Evolutionary conservation across 371 early-diverging fungal species (phyloP), one percentile per base, ranked within the genome.

Genomic region (Phascolomyces articulosus): DNA sequence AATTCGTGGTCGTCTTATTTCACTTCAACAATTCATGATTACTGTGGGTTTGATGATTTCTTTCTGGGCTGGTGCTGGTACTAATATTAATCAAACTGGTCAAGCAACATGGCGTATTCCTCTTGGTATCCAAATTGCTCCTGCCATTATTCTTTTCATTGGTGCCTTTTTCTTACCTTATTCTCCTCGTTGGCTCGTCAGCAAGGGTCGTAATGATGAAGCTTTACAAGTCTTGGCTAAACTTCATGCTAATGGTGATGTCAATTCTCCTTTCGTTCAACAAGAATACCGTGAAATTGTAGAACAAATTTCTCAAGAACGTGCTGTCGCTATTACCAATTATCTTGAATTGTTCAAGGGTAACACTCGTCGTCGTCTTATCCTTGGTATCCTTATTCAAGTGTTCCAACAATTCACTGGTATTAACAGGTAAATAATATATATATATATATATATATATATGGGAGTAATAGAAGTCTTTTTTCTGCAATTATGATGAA

Each of bases 211-310:
- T 41, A 92, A 87, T 27, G 92, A 91, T n/a, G 95, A 96, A 68
- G 94, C 92, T 28, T 77, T 88, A 20, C 58, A 68, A 51, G 90
- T 89, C 9, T 77, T 98, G 16, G 93, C 94, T 48, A 77, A 86
- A 57, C 83, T 97, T 69, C 90, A 92, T 41, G 80, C 86, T 31
- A 60, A 67, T 9, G 85, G 87, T 58, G 83, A 89, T 60, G 74
- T 72, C 63, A 77, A 79, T 51, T 73, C 72, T 49, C 76, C 89
- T 26, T 79, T 68, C 21, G 91, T 95, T 29, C 58, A 86, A 16
- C 82, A 85, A n/a, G 96, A 96, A 78, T 90, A 82, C 73, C 78
- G 88, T 49, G 90, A 90, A 34, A 93, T 96, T 72, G 71, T 88
- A 66, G 87, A 89, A 27, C 79, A 82, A 51, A 76, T 93, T 38